Evolutionary conservation across 1,139 yeast species (phyloP), one percentile per base, ranked within the genome.

Genomic region (Yamadazyma atlantica): DNA sequence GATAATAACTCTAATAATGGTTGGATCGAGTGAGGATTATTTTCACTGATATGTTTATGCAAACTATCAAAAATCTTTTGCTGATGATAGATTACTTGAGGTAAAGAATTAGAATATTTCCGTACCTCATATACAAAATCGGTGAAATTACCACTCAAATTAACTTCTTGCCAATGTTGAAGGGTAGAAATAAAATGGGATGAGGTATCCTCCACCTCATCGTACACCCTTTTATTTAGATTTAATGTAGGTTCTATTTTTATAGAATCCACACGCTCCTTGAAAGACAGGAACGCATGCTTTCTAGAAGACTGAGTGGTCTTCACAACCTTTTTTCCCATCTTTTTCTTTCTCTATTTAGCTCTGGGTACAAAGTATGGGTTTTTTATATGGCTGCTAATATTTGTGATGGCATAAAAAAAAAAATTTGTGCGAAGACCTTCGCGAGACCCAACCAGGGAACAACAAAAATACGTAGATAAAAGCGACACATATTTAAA

Each of bases 141-240:
- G 5, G 83, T 75, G 56, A 88, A 92, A 38, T 72, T 73, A 3
- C 80, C 82, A 37, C 96, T 83, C 42, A 88, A 63, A 57, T 90
- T 92, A 39, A 88, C 78, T 55, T 92, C 97, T 44, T 71, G 74
- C 97, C 97, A 92, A 53, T 87, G 89, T 38, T 84, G 83, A 43
- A 86, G 69, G 0, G 96, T 81, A 5, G 95, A 75, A 28, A 82
- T 62, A 50, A 90, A 86, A 60, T 85, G 92, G 1, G 96, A 88
- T 21, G 51, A 40, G 21, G 43, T 40, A 2, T 80, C 65, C 46
- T 85, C 92, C 29, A 76, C 86, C 38, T 77, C 73, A 53, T 83
- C 89, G 45, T 81, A 84, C 4, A 82, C 83, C 53, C 85, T 72
- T 49, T 78, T 78, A 29, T 73, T 68, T 35, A 85, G 66, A 43